phyloP scores from a whole-genome alignment of 495 filamentous ascomycete species.

The Niebla homalea region DNA sequence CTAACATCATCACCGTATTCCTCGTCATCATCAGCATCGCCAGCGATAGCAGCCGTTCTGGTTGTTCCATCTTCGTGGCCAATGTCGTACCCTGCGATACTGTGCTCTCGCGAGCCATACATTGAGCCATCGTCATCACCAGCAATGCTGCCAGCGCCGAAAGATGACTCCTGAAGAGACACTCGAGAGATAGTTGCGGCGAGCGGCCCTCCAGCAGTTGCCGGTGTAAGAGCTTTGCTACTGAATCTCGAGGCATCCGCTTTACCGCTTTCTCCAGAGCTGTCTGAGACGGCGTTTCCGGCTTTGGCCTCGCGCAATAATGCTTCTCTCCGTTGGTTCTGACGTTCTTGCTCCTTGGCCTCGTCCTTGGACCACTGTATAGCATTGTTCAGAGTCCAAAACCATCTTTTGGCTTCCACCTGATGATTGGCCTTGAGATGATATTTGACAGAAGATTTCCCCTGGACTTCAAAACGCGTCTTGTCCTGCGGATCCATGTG shows the following conservation, averaged over 20 bases:
- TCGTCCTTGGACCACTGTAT: slow-evolving; percentile 98
- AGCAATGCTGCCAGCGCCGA: slow-evolving; percentile 24
- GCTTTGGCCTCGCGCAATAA: slow-evolving; percentile 58
- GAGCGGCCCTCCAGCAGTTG: slow-evolving; percentile 28
- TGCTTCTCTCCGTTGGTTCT: slow-evolving; percentile 59
- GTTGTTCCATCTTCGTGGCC: slow-evolving; percentile 26
- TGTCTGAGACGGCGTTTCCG: slow-evolving; percentile 24
- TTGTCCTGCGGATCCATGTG: slow-evolving; percentile 96
- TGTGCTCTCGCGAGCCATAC: slow-evolving; percentile 46
- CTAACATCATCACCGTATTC: slow-evolving; percentile 76
- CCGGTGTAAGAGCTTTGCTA: slow-evolving; percentile 27
- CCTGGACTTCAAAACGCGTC: slow-evolving; percentile 89
- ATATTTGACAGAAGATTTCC: slow-evolving; percentile 98
- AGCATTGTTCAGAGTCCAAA: slow-evolving; percentile 96
- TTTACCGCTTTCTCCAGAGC: slow-evolving; percentile 19
- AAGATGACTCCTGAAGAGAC: slow-evolving; percentile 31
- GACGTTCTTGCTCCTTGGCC: slow-evolving; percentile 72
- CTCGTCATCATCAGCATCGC: slow-evolving; percentile 59
- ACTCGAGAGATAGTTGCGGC: slow-evolving; percentile 37
- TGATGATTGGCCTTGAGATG: slow-evolving; percentile 93
- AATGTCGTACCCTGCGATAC: slow-evolving; percentile 36
- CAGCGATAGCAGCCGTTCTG: slow-evolving; percentile 25
- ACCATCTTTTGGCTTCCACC: slow-evolving; percentile 87
- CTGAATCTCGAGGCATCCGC: slow-evolving; percentile 23
- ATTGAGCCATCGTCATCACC: slow-evolving; percentile 45